Base-by-base conservation (phyloP, 768 basidiomycete species). In the Rhodosporidiobolus sp. region DNA sequence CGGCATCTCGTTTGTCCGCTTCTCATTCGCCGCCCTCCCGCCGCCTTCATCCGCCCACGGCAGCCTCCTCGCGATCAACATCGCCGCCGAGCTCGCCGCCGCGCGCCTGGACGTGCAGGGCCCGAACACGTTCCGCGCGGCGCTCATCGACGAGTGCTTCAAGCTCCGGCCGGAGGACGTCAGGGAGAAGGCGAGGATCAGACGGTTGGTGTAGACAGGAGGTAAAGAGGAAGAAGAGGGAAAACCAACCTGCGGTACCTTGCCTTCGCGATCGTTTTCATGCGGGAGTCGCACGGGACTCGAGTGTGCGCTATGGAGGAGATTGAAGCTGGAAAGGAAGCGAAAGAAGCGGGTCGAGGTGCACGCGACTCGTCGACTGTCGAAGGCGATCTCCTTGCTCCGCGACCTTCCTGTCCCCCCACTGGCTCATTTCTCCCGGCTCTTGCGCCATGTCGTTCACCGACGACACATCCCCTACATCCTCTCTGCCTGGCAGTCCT, bases 91-190 rank as follows among this genome's bases (percentile, higher is more conserved):
- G 77, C 52, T 87, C 24, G 88, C 88, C 0, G 85, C 83, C 2
- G 79, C 82, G 46, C 81, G 84, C 50, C 75, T 80, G 2, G 82
- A 84, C 65, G 86, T 88, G 35, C 83, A 83, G 68, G 89, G 88
- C 0, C 85, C 88, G 11, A 88, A 87, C 46, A 86, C 88, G 12
- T 89, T 90, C 79, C 80, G 89, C 34, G 82, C 87, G 43, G 87
- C 85, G 0, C 79, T 90, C 75, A 86, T 90, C 50, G 88, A 90
- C 77, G 84, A 84, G 63, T 79, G 89, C 57, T 86, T 80, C 69
- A 81, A 80, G 77, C 74, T 84, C 10, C 81, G 70, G 19, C 77
- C 79, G 19, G 79, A 82, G n/a, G 74, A 76, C 0, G 34, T 83
- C 3, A 2, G 28, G n/a, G 19, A 63, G 46, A 63, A 79, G 53